Percentiles rank a stretch among this genome's conserved stretches.
Evolutionary conservation across 139 green algal species (phyloP).

Genomic region (Eudorina sp.): DNA sequence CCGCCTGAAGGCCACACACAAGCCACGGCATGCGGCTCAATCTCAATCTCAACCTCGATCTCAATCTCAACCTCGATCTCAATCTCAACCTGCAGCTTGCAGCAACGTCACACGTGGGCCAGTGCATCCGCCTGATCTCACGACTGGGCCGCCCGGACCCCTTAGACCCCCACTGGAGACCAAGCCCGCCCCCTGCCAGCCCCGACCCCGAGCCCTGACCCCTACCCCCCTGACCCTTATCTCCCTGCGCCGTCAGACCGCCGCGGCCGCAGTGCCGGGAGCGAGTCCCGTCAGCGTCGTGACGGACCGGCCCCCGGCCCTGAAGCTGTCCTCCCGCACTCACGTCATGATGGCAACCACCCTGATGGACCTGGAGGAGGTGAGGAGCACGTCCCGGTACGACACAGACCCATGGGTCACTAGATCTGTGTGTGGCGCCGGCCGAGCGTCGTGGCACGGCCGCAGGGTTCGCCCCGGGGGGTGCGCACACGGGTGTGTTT

Average conservation of each 20-base stretch:
- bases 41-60: not conserved
- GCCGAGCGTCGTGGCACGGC: not conserved
- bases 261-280: not conserved
- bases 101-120: too few species aligned
- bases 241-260: not conserved
- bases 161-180: not conserved
- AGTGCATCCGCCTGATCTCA: not conserved
- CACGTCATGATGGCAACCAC: conserved; percentile 18
- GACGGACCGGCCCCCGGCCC: not conserved
- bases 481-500: not conserved
- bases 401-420: too few species aligned
- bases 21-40: not conserved
- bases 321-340: not conserved
- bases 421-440: too few species aligned
- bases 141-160: not conserved
- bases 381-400: not conserved
- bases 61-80: too few species aligned
- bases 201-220: not conserved
- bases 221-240: not conserved
- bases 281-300: not conserved
- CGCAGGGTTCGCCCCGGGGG: not conserved
- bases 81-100: too few species aligned
- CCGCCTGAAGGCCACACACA: not conserved
- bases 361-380: not conserved
- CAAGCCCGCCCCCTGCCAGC: not conserved